phyloP scores from a whole-genome alignment of 164 flowering plant genomes.

The Liriodendron chinense region DNA sequence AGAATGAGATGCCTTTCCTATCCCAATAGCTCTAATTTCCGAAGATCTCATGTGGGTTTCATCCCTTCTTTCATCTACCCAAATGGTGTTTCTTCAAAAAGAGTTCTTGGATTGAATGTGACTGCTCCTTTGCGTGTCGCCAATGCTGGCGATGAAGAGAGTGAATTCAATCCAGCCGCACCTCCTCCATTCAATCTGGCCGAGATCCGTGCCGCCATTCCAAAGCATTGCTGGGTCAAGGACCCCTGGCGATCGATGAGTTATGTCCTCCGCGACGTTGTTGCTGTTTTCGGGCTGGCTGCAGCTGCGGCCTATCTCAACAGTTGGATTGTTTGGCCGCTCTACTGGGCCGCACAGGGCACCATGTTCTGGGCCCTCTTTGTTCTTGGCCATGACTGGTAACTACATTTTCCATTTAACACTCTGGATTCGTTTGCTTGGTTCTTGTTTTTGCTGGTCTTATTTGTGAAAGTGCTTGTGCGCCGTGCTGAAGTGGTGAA shows the following conservation, averaged over 20 bases:
- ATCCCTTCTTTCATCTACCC: too few relatives aligned
- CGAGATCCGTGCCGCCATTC: constrained; percentile 87
- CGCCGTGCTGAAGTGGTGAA: not conserved
- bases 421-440: not conserved
- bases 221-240: constrained; percentile 89
- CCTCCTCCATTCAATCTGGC: constrained; percentile 73
- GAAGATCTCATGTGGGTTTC: constrained; percentile 5
- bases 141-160: constrained; percentile 17
- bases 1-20: not conserved
- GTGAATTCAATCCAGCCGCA: constrained; percentile 54
- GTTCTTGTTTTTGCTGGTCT: not conserved
- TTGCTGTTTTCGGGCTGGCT: constrained; percentile 44
- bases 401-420: not conserved
- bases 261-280: constrained; percentile 67
- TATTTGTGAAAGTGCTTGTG: not conserved
- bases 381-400: constrained; percentile 92
- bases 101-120: constrained; percentile 26
- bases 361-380: constrained; percentile 96
- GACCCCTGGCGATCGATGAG: constrained; percentile 69
- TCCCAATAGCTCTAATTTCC: not conserved
- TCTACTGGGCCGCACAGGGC: constrained; percentile 86
- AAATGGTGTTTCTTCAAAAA: constrained; percentile 9
- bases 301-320: constrained; percentile 46
- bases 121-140: constrained; percentile 22
- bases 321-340: constrained; percentile 70